Percentiles rank a stretch among this genome's conserved stretches.
Conservation (phyloP, 2,329 filamentous ascomycete genomes). For the Colletotrichum chrysophilum region DNA sequence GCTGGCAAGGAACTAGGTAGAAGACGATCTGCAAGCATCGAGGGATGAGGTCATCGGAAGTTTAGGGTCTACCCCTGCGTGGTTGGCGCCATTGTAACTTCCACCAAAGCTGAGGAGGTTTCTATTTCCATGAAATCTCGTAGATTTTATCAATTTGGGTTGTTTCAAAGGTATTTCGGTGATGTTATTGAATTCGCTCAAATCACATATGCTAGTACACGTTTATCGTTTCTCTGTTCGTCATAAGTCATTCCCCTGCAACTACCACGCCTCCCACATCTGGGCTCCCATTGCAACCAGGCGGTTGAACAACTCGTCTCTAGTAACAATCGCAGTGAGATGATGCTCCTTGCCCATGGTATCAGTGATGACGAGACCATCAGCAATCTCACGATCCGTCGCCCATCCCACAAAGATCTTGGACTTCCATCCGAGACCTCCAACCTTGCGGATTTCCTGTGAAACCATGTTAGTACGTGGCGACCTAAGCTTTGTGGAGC, state of each 20-base stretch:
- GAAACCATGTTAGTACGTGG: background rate
- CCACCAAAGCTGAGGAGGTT: rapidly evolving
- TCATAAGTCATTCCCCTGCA: background rate
- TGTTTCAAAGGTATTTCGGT: background rate
- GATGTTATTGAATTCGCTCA: background rate
- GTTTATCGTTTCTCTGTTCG: background rate
- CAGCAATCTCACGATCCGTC: slow-evolving; percentile 73
- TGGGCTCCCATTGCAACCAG: slow-evolving; percentile 77
- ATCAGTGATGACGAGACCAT: slow-evolving; percentile 74
- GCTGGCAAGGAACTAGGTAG: background rate
- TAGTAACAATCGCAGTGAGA: slow-evolving; percentile 72
- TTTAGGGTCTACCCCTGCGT: background rate
- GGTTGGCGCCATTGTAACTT: rapidly evolving
- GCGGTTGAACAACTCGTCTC: slow-evolving; percentile 84
- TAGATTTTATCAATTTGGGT: too few species aligned
- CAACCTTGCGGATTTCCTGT: slow-evolving; percentile 75
- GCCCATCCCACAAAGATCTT: slow-evolving; percentile 85
- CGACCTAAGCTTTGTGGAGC: rapidly evolving
- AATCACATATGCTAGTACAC: background rate
- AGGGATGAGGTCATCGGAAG: background rate
- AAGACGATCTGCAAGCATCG: background rate
- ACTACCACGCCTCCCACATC: slow-evolving; percentile 81
- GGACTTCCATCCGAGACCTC: slow-evolving; percentile 84
- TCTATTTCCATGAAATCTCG: background rate
- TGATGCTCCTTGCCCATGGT: slow-evolving; percentile 59